Evolutionary conservation across 179 eudicot species (phyloP), one percentile per base, ranked within the genome.

Genomic region (Silene coronaria): DNA sequence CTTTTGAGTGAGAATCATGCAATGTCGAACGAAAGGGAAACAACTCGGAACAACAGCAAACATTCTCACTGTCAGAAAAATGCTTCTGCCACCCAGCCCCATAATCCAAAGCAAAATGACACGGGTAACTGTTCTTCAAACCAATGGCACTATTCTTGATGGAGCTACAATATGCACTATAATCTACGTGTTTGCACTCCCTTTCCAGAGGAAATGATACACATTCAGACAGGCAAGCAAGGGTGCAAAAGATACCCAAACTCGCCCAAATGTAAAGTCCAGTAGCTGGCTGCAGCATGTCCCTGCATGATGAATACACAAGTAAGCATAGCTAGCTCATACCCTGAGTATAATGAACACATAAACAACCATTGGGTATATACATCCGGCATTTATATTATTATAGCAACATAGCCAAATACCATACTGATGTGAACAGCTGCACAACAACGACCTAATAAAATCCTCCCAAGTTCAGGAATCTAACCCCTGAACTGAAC

Each of bases 11-110:
- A 81, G 80, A 74, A 64, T 80, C 85, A 65, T 76, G 79, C 14
- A 83, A 75, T 60, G 87, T 80, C 8, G 89, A 89, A 74, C 81
- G 85, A 73, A 88, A 82, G 79, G 83, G 80, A 71, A 82, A 85
- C 76, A 76, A 51, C 61, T 85, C 81, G 27, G 89, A 78, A 78
- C 77, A 74, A 63, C 76, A 53, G 72, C 88, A 83, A 23, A 77
- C 76, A 72, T 77, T 73, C 77, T 83, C 87, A 28, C 66, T 17
- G 48, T 73, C 75, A 53, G 58, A 75, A 32, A 34, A 68, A 28
- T 71, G 79, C 45, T 57, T 53, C 14, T 64, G 67, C 27, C 73
- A 62, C 58, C 71, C 77, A 11, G 71, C 42, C 45, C 71, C 73
- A 82, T 71, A 22, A 45, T 72, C 82, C 36, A 76, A 76, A 76